Percentiles rank a stretch among this genome's conserved stretches.
Evolutionary conservation across 2,329 filamentous ascomycete species (phyloP).

Genomic region (Penicillium expansum): DNA sequence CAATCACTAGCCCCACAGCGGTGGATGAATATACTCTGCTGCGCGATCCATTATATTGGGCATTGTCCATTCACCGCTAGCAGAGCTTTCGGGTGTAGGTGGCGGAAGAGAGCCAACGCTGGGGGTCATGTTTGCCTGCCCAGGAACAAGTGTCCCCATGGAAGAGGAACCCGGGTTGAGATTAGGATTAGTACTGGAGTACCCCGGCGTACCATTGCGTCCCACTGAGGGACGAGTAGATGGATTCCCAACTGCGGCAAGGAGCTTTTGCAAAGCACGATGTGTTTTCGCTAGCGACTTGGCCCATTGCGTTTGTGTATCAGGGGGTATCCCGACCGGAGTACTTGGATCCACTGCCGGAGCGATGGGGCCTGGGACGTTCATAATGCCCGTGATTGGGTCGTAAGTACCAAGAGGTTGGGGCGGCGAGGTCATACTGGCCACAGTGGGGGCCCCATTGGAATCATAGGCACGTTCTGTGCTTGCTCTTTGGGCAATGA

Average conservation of each 20-base stretch:
- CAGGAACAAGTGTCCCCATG: slow-evolving; percentile 18
- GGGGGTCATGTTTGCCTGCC: slow-evolving; percentile 31
- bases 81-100: slow-evolving; percentile 49
- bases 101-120: slow-evolving; percentile 40
- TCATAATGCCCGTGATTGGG: slow-evolving; percentile 31
- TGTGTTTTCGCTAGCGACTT: slow-evolving; percentile 48
- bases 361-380: slow-evolving; percentile 28
- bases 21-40: slow-evolving; percentile 49
- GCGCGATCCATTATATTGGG: slow-evolving; percentile 47
- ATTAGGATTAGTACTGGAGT: slow-evolving; percentile 14
- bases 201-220: slow-evolving; percentile 18
- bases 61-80: slow-evolving; percentile 47
- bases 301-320: slow-evolving; percentile 46
- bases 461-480: slow-evolving; percentile 33
- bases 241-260: slow-evolving; percentile 37
- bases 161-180: slow-evolving; percentile 13
- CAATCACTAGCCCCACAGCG: slow-evolving; percentile 39
- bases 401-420: slow-evolving; percentile 22
- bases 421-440: slow-evolving; percentile 19
- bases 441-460: slow-evolving; percentile 11
- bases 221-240: slow-evolving; percentile 18
- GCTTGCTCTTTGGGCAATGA: slow-evolving; percentile 44
- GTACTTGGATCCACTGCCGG: slow-evolving; percentile 28
- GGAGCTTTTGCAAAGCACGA: slow-evolving; percentile 46
- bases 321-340: slow-evolving; percentile 28